Evolutionary conservation across 176 grass and related monocot genomes (phyloP), one percentile per base, ranked within the genome.

Genomic region (bread wheat (Triticum aestivum)): DNA sequence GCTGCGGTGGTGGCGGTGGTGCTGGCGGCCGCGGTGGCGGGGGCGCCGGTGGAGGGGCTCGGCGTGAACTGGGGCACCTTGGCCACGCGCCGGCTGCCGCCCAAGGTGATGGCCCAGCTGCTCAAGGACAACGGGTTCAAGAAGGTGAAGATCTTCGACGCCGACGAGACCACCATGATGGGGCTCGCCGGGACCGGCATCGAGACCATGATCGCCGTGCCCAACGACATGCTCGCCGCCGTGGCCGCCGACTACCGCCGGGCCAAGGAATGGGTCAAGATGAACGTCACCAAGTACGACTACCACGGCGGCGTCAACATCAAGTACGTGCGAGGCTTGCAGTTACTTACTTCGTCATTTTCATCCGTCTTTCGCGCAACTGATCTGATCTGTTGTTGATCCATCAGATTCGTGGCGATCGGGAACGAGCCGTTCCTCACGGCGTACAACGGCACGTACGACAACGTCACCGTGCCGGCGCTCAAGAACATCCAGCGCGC

Each of bases 41-140:
- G 10, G 17, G 39, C 41, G 15, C 35, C 11, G 18, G 89, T 69
- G 27, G 75, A 83, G 9, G 85, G 75, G 67, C 79, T 97, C 12
- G 94, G 92, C 0, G 84, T 97, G 29, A 97, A 97, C 82, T 97
- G 94, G 94, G 94, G 94, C 37, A 97, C 92, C 4, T 79, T 97
- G 65, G 69, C 90, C 42, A 90, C 86, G 54, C 92, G 91, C 47
- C 90, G 80, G 69, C 79, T 97, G 37, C 92, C 92, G 41, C 77
- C 83, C 37, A 88, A 92, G 41, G 91, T 84, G 33, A 37, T 97
- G 47, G 45, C 37, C 29, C 88, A 75, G 51, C 86, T 97, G 41
- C 62, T 97, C 63, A 87, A 58, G 52, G 91, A 93, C 62, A 97
- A 97, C 9, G 87, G 89, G 1, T 93, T 94, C 63, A 76, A 27